Evolutionary conservation across 208 protist species (phyloP).

Genomic region (Willaertia magna): DNA sequence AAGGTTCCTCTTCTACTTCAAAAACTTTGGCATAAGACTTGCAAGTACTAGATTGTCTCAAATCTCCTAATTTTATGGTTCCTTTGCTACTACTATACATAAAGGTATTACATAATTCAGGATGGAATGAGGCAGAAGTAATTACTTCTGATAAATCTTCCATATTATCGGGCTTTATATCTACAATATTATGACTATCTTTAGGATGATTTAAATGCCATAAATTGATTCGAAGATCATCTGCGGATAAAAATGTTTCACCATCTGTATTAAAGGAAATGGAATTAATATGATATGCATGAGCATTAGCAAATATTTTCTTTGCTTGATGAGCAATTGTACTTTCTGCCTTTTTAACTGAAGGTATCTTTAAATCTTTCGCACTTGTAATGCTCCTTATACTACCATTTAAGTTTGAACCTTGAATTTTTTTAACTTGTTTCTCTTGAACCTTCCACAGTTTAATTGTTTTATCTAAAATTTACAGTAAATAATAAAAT

Average conservation of each 20-base stretch:
- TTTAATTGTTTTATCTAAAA: conserved; percentile 76
- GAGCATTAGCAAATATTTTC: conserved; percentile 61
- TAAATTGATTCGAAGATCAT: conserved; percentile 77
- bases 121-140: conserved; percentile 62
- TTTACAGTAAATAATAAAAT: background rate
- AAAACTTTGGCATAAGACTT: conserved; percentile 50
- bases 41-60: conserved; percentile 45
- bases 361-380: conserved; percentile 16
- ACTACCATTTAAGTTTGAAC: conserved; percentile 7
- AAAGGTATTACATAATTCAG: conserved; percentile 47
- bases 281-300: conserved; percentile 81
- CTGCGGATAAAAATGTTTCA: conserved; percentile 40
- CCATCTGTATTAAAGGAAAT: conserved; percentile 51
- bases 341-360: conserved; percentile 17
- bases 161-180: conserved; percentile 81
- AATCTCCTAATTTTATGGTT: conserved; percentile 50
- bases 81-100: conserved; percentile 52
- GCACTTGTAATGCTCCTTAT: background rate
- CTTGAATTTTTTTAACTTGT: conserved; percentile 32
- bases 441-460: conserved; percentile 71
- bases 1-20: conserved; percentile 49
- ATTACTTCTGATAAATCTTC: conserved; percentile 79
- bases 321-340: background rate
- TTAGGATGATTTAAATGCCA: conserved; percentile 58
- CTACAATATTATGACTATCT: conserved; percentile 57